Base-by-base conservation (phyloP, 805 yeast genomes). In the Ogataea allantospora region DNA sequence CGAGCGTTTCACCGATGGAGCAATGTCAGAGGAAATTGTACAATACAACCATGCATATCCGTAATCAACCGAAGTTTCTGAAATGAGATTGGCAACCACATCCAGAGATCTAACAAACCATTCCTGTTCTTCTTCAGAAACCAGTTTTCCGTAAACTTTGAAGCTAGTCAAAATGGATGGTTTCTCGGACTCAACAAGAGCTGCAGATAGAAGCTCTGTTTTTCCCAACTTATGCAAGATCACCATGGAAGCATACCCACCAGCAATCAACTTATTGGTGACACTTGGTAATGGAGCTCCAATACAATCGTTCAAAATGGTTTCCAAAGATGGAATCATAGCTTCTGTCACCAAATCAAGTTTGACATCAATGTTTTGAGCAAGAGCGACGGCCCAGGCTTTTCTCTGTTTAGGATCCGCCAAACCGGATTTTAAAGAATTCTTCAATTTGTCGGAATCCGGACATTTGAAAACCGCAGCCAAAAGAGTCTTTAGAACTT, bases 381-480 rank as follows among this genome's bases (percentile, higher is more conserved):
- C 80, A 11, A 83, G 53, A 23, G 75, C 60, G 24, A 68, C 53
- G 38, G 73, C 70, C 97, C 97, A 91, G 14, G 77, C 62, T 52
- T 76, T 77, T 48, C 83, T 74, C 9, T 71, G 60, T 47, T 84
- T 85, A 50, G 83, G 71, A 25, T 85, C 89, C 10, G 62, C 55
- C 10, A 88, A 62, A 0, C 96, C 96, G 12, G 67, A 60, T n/a
- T 59, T 61, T 21, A 85, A 56, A 7, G 51, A 42, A 7, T 47
- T 48, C 2, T 19, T 45, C 35, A 58, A 35, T 51, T 61, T 30
- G 36, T 65, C 47, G 3, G 56, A 50, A 8, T 70, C 51, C 17
- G 71, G 65, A 45, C 76, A 79, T 2, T 47, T 44, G 26, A 78
- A 67, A 37, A 78, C 70, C 0, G 83, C 72, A 7, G 61, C 57